phyloP scores from a whole-genome alignment of 257 asterid genomes.

The Oldenlandia corymbosa region DNA sequence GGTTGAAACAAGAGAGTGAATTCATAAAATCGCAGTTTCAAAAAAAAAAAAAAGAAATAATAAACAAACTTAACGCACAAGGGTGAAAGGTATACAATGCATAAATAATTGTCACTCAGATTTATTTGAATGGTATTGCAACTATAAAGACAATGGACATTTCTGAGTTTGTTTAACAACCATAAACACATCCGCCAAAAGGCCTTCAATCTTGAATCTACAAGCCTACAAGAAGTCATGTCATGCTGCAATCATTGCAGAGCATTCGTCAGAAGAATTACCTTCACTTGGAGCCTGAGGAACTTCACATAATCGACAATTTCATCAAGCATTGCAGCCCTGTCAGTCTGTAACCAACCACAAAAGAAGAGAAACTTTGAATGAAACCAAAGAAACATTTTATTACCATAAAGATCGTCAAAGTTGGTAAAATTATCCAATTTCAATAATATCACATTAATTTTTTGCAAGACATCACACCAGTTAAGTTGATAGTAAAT shows the following conservation, averaged over 20 bases:
- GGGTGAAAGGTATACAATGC: neutral
- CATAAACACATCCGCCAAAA: neutral
- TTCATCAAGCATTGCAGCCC: constrained; percentile 98
- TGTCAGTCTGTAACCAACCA: constrained; percentile 64
- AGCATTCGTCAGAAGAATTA: constrained; percentile 16
- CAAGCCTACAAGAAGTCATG: neutral
- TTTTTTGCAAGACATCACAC: too few relatives aligned
- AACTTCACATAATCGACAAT: constrained; percentile 95
- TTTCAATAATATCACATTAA: too few relatives aligned
- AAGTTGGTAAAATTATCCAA: too few relatives aligned
- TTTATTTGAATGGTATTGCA: neutral
- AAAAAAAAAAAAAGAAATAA: neutral
- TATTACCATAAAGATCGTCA: too few relatives aligned
- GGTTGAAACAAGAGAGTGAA: neutral
- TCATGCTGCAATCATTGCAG: constrained; percentile 3
- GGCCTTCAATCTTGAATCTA: neutral
- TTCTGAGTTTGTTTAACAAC: neutral
- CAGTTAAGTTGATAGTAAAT: too few relatives aligned
- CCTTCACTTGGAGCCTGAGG: constrained; percentile 97
- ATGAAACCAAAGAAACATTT: neutral
- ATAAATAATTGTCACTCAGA: neutral
- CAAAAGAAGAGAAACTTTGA: neutral
- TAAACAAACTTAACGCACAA: neutral
- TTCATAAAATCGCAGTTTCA: neutral
- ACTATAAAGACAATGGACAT: neutral